Conservation (phyloP, 352 stramenopile genomes). For the Pythium phragmitis region DNA sequence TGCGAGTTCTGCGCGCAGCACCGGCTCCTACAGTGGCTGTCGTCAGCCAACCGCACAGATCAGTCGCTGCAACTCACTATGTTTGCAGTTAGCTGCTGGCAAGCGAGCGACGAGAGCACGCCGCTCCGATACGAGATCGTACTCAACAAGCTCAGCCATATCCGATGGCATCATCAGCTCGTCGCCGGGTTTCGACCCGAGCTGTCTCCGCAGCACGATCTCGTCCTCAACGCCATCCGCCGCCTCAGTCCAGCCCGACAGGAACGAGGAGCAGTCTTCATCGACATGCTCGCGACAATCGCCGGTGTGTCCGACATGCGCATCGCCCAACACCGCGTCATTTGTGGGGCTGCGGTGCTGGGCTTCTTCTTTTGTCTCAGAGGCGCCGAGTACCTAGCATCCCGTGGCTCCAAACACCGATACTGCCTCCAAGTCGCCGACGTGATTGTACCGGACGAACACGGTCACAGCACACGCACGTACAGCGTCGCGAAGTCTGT, state of each 20-base stretch:
- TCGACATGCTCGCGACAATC: constrained; percentile 20
- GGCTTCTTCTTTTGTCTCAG: constrained; percentile 28
- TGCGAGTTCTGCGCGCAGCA: background rate
- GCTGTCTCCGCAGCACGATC: constrained; percentile 10
- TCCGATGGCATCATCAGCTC: constrained; percentile 24
- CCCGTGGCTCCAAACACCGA: too few relatives aligned
- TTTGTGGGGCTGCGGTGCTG: constrained; percentile 30
- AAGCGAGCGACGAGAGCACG: too few relatives aligned
- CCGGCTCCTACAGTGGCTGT: constrained; percentile 23
- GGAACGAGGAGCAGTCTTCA: too few relatives aligned
- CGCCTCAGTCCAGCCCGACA: background rate
- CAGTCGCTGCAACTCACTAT: constrained; percentile 26
- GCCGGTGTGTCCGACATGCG: background rate
- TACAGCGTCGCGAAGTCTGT: too few relatives aligned
- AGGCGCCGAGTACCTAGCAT: constrained; percentile 24
- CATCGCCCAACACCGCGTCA: constrained; percentile 21
- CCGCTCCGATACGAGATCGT: constrained; percentile 6
- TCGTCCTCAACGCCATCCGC: constrained; percentile 12
- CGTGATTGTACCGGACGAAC: too few relatives aligned
- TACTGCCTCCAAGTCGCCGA: too few relatives aligned
- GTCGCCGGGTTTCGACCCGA: constrained; percentile 1
- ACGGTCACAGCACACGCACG: too few relatives aligned
- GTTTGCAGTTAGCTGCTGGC: constrained; percentile 21
- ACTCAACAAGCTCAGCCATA: constrained; percentile 18
- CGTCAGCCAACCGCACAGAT: background rate